Evolutionary conservation across 1,284 basidiomycete species (phyloP).

Genomic region (Tremellales sp.): DNA sequence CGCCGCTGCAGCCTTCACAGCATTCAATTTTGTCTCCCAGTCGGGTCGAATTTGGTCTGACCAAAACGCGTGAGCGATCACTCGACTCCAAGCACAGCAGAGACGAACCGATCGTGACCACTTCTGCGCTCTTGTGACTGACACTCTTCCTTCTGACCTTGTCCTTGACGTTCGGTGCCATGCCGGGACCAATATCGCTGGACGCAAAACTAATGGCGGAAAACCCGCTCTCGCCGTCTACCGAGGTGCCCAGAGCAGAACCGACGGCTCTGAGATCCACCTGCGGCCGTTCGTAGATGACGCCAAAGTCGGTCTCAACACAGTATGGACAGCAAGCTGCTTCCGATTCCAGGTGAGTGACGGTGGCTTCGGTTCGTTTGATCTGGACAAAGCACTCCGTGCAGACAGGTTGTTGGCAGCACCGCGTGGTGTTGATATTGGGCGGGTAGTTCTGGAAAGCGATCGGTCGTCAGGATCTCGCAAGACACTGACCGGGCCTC

Average conservation of each 20-base stretch:
- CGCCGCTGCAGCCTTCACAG: constrained; percentile 79
- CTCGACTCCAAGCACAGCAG: too few relatives aligned
- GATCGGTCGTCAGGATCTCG: not conserved
- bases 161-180: constrained; percentile 37
- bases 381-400: constrained; percentile 99
- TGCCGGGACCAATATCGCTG: constrained; percentile 26
- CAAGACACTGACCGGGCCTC: not conserved
- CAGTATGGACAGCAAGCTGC: constrained; percentile 96
- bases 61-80: not conserved
- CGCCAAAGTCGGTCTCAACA: constrained; percentile 92
- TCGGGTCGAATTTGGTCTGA: constrained; percentile 88
- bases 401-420: constrained; percentile 97
- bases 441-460: constrained; percentile 67
- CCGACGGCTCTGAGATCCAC: constrained; percentile 6
- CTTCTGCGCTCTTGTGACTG: constrained; percentile 57
- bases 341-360: constrained; percentile 85
- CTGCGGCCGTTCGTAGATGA: constrained; percentile 76
- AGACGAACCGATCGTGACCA: constrained; percentile 77
- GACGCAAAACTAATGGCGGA: constrained; percentile 28
- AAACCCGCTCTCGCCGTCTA: constrained; percentile 57
- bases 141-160: constrained; percentile 50
- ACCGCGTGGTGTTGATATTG: constrained; percentile 93
- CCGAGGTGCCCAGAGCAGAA: constrained; percentile 38
- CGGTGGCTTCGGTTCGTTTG: constrained; percentile 88
- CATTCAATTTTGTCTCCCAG: constrained; percentile 88